A percentile compares a stretch with the other conserved stretches of the same genome.
These are phyloP conservation scores for Verticillium klebahnii DNA, from an alignment of 2,329 filamentous ascomycete genomes.

Conservation along the genomic window DNA sequence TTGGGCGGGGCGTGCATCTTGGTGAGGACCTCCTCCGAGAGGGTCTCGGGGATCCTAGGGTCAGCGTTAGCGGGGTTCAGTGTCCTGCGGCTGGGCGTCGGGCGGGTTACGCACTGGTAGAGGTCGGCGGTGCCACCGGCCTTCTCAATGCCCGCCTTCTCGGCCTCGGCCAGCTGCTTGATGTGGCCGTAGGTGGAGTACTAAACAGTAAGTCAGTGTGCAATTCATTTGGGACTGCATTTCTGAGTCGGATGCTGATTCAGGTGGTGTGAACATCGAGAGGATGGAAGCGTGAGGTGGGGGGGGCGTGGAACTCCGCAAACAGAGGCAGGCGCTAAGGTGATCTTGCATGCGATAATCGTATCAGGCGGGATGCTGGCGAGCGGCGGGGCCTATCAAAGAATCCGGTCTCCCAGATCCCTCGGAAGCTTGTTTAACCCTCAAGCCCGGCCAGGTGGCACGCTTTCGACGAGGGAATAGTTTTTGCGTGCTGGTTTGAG, in stretches of 20 bases:
- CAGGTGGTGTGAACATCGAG: background rate
- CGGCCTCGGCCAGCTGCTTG: slow-evolving; percentile 75
- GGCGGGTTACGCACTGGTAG: slow-evolving; percentile 60
- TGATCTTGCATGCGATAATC: background rate
- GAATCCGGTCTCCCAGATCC: background rate
- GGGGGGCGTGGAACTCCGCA: background rate
- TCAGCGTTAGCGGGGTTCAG: slow-evolving; percentile 1
- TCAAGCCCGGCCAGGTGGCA: background rate
- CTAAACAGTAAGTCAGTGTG: slow-evolving; percentile 34
- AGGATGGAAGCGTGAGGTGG: background rate
- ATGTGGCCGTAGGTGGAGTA: slow-evolving; percentile 97
- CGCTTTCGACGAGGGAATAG: too few species aligned
- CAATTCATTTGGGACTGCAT: background rate
- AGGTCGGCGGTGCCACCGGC: slow-evolving; percentile 79
- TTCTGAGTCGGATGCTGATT: background rate
- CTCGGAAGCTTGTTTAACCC: background rate
- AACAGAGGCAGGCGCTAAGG: background rate
- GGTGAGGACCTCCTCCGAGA: slow-evolving; percentile 71
- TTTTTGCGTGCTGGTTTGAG: background rate
- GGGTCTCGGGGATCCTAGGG: slow-evolving; percentile 75
- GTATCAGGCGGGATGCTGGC: background rate
- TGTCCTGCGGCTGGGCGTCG: background rate
- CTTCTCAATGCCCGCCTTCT: slow-evolving; percentile 84
- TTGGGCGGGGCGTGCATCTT: slow-evolving; percentile 93
- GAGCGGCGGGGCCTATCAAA: background rate